A percentile compares a stretch with the other conserved stretches of the same genome.
Conservation (phyloP, 768 basidiomycete genomes). For the Strobilomyces echinocephalus region DNA sequence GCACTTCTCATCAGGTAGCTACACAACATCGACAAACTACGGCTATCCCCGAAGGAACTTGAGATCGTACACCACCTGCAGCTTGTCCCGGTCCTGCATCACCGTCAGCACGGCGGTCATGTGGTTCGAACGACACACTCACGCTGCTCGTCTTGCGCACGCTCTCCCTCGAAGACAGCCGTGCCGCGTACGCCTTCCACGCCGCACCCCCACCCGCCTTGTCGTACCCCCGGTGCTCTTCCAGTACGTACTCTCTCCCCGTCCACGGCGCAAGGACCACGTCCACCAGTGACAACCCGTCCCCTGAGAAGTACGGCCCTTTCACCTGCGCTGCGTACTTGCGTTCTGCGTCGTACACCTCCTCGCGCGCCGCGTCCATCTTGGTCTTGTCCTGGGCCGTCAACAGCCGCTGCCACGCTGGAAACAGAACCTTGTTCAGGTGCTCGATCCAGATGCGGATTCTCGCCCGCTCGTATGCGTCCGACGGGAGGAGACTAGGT, state of each 20-base stretch:
- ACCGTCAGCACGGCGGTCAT: slow-evolving; percentile 26
- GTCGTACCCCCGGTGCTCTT: slow-evolving; percentile 46
- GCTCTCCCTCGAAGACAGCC: slow-evolving; percentile 32
- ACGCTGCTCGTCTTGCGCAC: slow-evolving; percentile 44
- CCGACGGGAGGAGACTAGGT: slow-evolving; percentile 34
- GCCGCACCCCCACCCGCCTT: slow-evolving; percentile 37
- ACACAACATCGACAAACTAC: background rate
- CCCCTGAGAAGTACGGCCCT: slow-evolving; percentile 56
- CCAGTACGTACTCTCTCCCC: slow-evolving; percentile 43
- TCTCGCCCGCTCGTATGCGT: slow-evolving; percentile 47
- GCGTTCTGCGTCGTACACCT: slow-evolving; percentile 35
- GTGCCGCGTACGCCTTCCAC: slow-evolving; percentile 44
- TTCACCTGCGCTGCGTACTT: slow-evolving; percentile 34
- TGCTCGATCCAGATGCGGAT: slow-evolving; percentile 55
- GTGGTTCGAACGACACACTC: slow-evolving; percentile 1
- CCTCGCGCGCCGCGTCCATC: slow-evolving; percentile 33
- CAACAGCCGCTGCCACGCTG: slow-evolving; percentile 47
- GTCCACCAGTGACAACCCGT: slow-evolving; percentile 51
- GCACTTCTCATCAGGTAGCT: background rate
- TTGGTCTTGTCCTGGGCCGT: slow-evolving; percentile 35
- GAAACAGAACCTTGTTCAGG: slow-evolving; percentile 15
- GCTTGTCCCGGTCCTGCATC: slow-evolving; percentile 51
- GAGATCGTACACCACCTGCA: no score
- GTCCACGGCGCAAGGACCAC: slow-evolving; percentile 55
- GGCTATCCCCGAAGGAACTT: no score